A percentile compares a stretch with the other conserved stretches of the same genome.
Conservation (phyloP, 345 rosid species). For the Eucalyptus regnans region DNA sequence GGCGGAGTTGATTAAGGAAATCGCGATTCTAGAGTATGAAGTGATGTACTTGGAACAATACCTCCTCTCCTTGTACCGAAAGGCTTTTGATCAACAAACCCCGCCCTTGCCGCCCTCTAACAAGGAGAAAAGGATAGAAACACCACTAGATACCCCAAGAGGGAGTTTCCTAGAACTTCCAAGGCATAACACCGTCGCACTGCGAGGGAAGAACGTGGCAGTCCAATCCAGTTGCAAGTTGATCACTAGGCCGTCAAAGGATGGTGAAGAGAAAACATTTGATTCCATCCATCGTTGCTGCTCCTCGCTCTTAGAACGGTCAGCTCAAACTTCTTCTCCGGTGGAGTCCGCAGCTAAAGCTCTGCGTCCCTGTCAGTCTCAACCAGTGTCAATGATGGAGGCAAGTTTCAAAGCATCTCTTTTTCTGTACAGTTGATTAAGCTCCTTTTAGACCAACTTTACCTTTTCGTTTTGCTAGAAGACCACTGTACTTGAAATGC, state of each 20-base stretch:
- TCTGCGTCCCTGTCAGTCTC: conserved; percentile 68
- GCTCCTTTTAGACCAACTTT: neutral
- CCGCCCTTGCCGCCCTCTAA: conserved; percentile 29
- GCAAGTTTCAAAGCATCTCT: conserved; percentile 5
- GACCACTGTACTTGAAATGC: neutral
- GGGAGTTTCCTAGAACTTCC: conserved; percentile 19
- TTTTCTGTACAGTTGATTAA: neutral
- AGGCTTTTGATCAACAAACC: conserved; percentile 69
- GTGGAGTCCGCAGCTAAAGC: conserved; percentile 37
- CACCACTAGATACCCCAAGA: conserved; percentile 29
- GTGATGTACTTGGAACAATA: conserved; percentile 81
- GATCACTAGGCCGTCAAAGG: conserved; percentile 15
- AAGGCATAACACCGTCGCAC: conserved; percentile 19
- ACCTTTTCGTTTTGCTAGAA: neutral
- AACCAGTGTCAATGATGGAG: conserved; percentile 59
- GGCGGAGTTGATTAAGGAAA: conserved; percentile 73
- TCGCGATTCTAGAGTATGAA: conserved; percentile 83
- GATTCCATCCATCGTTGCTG: conserved; percentile 54
- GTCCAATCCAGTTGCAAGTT: conserved; percentile 19
- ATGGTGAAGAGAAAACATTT: conserved; percentile 28
- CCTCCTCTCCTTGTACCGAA: conserved; percentile 85
- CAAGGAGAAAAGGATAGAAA: conserved; percentile 28
- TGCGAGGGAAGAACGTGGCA: conserved; percentile 14
- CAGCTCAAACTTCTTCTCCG: conserved; percentile 38
- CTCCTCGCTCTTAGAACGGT: conserved; percentile 60